These are phyloP conservation scores for Russula foetens DNA, from an alignment of 768 basidiomycete species.

Conservation along the genomic window DNA sequence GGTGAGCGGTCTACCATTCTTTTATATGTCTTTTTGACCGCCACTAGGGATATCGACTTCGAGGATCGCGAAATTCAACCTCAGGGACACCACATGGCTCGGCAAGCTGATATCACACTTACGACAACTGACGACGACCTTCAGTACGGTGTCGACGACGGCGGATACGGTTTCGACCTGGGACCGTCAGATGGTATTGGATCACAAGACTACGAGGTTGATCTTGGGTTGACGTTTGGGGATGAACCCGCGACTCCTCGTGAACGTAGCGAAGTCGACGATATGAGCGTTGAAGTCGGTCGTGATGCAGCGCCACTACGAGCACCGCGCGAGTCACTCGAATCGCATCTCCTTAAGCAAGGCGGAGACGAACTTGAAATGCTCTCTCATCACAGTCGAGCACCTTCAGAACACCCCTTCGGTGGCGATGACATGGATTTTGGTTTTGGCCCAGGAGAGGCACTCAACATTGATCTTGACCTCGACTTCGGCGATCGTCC, in stretches of 20 bases:
- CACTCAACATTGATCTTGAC: conserved; percentile 55
- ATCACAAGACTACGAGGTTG: conserved; percentile 74
- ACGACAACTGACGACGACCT: conserved; percentile 69
- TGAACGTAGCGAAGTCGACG: conserved; percentile 38
- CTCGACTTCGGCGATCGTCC: conserved; percentile 59
- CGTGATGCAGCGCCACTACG: conserved; percentile 55
- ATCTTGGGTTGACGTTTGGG: conserved; percentile 73
- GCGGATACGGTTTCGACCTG: conserved; percentile 63
- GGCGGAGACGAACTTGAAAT: conserved; percentile 51
- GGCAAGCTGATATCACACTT: conserved; percentile 84
- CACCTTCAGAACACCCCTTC: conserved; percentile 60
- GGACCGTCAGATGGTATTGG: conserved; percentile 78
- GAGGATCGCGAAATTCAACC: conserved; percentile 57
- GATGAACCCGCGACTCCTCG: conserved; percentile 29
- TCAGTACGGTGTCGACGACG: conserved; percentile 51
- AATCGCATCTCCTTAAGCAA: conserved; percentile 49
- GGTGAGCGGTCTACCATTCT: conserved; percentile 36
- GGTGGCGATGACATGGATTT: conserved; percentile 41
- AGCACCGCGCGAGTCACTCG: conserved; percentile 46
- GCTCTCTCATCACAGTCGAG: conserved; percentile 57
- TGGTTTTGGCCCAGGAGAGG: conserved; percentile 38
- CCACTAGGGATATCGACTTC: conserved; percentile 67
- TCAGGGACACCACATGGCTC: conserved; percentile 75
- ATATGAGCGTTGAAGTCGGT: conserved; percentile 64
- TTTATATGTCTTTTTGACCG: conserved; percentile 8